Conservation (phyloP, 495 filamentous ascomycete species). For the Xylaria nigripes region DNA sequence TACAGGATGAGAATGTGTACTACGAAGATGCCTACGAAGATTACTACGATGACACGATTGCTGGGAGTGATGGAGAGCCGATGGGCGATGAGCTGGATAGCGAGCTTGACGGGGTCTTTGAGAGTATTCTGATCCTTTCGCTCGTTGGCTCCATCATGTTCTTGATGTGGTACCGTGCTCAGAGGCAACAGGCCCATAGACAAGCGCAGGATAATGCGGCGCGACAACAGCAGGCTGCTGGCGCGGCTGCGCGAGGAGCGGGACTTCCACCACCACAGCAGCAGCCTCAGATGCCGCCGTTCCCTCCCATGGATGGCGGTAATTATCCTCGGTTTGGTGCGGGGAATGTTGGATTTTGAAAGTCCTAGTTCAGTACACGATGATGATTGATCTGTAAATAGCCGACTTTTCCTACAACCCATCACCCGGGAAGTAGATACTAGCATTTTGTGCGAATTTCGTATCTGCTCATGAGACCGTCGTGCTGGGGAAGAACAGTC, state of each 20-base stretch:
- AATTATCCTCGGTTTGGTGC: slow-evolving; percentile 6
- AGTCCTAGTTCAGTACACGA: not conserved
- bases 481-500: too few relatives aligned
- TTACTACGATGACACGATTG: slow-evolving; percentile 42
- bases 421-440: not conserved
- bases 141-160: slow-evolving; percentile 66
- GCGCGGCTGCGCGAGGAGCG: not conserved
- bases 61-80: slow-evolving; percentile 35
- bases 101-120: slow-evolving; percentile 60
- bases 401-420: not conserved
- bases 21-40: slow-evolving; percentile 52
- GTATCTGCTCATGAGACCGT: too few relatives aligned
- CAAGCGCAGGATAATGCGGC: slow-evolving; percentile 31
- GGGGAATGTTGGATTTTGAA: slow-evolving; percentile 3
- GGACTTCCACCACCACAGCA: slow-evolving; percentile 1
- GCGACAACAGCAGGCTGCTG: slow-evolving; percentile 23
- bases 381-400: not conserved
- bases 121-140: slow-evolving; percentile 75
- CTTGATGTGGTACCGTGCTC: slow-evolving; percentile 75
- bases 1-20: slow-evolving; percentile 65
- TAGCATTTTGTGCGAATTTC: not conserved
- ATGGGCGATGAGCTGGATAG: slow-evolving; percentile 46
- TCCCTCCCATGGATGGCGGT: slow-evolving; percentile 2
- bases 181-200: slow-evolving; percentile 52
- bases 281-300: not conserved